These are phyloP conservation scores for Anastatica hierochuntica DNA, from an alignment of 345 rosid genomes.

Conservation along the genomic window DNA sequence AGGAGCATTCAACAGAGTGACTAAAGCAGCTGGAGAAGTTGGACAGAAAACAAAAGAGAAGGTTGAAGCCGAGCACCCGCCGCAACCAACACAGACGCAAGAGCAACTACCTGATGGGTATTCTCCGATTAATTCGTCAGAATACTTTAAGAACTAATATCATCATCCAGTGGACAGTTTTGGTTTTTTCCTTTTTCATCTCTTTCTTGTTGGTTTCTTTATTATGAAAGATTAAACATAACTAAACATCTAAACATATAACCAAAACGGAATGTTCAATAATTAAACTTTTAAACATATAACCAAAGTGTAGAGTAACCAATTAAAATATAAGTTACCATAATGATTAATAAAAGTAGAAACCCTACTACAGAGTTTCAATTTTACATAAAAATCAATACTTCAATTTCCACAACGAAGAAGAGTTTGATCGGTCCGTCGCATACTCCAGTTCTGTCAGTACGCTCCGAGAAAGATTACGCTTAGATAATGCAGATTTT, in stretches of 20 bases:
- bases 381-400: too few species aligned
- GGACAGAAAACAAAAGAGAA: conserved; percentile 79
- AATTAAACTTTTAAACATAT: background rate
- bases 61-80: conserved; percentile 49
- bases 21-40: conserved; percentile 85
- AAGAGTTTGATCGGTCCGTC: conserved; percentile 49
- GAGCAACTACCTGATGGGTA: conserved; percentile 35
- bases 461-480: conserved; percentile 17
- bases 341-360: too few species aligned
- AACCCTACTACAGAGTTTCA: too few species aligned
- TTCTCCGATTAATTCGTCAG: conserved; percentile 29
- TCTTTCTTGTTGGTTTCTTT: conserved; percentile 14
- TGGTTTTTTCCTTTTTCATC: background rate
- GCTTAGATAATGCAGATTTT: conserved; percentile 31
- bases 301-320: too few species aligned
- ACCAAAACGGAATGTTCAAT: too few species aligned
- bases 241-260: background rate
- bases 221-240: background rate
- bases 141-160: conserved; percentile 26
- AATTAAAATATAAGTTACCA: too few species aligned
- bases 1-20: conserved; percentile 68
- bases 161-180: background rate
- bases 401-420: conserved; percentile 51
- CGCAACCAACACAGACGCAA: conserved; percentile 8
- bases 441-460: conserved; percentile 44